A percentile compares a stretch with the other conserved stretches of the same genome.
Evolutionary conservation across 805 yeast species (phyloP).

Genomic region (Pichia phayaonensis): DNA sequence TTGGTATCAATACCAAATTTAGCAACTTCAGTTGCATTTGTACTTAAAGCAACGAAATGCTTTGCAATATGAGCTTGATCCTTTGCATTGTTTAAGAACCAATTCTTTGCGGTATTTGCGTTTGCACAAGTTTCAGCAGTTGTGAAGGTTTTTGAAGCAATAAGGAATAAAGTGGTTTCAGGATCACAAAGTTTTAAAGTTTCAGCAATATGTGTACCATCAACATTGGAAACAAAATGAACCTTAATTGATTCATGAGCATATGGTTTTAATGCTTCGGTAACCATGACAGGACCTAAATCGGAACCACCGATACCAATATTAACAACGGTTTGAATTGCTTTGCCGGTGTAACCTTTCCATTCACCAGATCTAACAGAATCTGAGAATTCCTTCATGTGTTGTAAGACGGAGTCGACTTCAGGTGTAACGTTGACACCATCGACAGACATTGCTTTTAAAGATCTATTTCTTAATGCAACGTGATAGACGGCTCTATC

Average conservation of each 20-base stretch:
- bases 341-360: slow-evolving; percentile 96
- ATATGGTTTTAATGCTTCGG: slow-evolving; percentile 94
- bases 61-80: slow-evolving; percentile 75
- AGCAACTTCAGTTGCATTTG: slow-evolving; percentile 84
- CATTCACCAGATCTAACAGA: slow-evolving; percentile 86
- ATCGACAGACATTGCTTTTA: slow-evolving; percentile 80
- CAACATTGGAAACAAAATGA: slow-evolving; percentile 96
- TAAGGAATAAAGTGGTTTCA: slow-evolving; percentile 86
- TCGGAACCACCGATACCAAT: slow-evolving; percentile 99
- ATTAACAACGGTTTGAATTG: slow-evolving; percentile 89
- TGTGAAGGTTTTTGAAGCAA: slow-evolving; percentile 97
- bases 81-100: slow-evolving; percentile 68
- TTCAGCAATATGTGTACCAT: slow-evolving; percentile 96
- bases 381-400: slow-evolving; percentile 94
- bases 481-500: slow-evolving; percentile 95
- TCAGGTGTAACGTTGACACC: slow-evolving; percentile 86
- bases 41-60: slow-evolving; percentile 95
- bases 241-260: slow-evolving; percentile 64
- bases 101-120: slow-evolving; percentile 88
- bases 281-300: slow-evolving; percentile 98
- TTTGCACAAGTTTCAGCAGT: slow-evolving; percentile 97
- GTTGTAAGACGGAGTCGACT: slow-evolving; percentile 84
- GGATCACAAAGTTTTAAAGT: slow-evolving; percentile 68
- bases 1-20: slow-evolving; percentile 95
- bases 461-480: slow-evolving; percentile 89